These are phyloP conservation scores for Dipteronia dyeriana DNA, from an alignment of 345 rosid genomes.

Conservation along the genomic window DNA sequence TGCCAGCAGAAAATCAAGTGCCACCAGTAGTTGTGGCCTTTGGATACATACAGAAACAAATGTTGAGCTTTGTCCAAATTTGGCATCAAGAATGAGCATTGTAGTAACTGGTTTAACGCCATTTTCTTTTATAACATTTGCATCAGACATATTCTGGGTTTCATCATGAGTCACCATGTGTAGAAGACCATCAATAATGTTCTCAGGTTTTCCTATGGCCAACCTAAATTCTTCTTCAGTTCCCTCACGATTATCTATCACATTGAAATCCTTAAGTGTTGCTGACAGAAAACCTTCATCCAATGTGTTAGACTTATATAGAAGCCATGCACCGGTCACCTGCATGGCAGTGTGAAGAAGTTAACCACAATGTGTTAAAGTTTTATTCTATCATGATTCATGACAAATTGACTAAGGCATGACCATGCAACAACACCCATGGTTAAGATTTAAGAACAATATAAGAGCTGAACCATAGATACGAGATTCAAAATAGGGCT, in stretches of 20 bases:
- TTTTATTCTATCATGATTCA: not conserved
- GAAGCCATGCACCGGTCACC: slow-evolving; percentile 86
- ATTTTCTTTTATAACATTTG: slow-evolving; percentile 31
- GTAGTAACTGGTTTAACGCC: slow-evolving; percentile 62
- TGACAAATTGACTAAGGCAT: not conserved
- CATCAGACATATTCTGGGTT: slow-evolving; percentile 34
- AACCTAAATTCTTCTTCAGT: slow-evolving; percentile 75
- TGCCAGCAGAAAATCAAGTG: slow-evolving; percentile 92
- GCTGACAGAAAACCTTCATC: slow-evolving; percentile 83
- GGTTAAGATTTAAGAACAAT: slow-evolving; percentile 1
- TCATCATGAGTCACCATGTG: slow-evolving; percentile 28
- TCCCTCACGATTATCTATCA: slow-evolving; percentile 92
- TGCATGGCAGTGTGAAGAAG: slow-evolving; percentile 32
- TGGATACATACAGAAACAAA: slow-evolving; percentile 67
- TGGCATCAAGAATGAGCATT: slow-evolving; percentile 93
- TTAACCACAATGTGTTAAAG: not conserved
- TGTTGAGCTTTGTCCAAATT: slow-evolving; percentile 64
- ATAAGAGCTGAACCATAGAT: not conserved
- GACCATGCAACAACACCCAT: not conserved
- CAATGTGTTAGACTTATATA: slow-evolving; percentile 66
- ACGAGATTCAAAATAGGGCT: not conserved
- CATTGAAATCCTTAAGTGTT: slow-evolving; percentile 77
- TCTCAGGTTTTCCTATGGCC: slow-evolving; percentile 80
- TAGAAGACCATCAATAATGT: slow-evolving; percentile 40
- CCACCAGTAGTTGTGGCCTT: slow-evolving; percentile 94